Conservation (phyloP, 768 basidiomycete species). For the Phlebiopsis flavidoalba region DNA sequence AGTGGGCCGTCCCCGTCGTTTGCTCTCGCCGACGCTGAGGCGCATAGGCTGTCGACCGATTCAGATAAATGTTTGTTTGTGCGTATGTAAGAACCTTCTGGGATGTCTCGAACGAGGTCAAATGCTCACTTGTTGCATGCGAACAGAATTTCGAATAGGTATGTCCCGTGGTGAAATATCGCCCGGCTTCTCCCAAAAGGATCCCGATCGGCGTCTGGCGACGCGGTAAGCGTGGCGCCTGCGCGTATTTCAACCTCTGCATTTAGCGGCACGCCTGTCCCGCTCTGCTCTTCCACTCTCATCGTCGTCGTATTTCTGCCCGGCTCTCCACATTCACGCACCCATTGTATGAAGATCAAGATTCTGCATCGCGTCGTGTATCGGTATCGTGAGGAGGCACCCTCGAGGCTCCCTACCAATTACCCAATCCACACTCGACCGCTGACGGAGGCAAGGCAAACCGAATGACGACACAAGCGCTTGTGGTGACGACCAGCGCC, state of each 20-base stretch:
- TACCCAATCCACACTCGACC: not conserved
- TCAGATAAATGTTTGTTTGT: not conserved
- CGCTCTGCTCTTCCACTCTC: constrained; percentile 5
- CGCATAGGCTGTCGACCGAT: not conserved
- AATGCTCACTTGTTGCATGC: not conserved
- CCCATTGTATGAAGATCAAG: constrained; percentile 11
- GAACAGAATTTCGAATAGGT: not conserved
- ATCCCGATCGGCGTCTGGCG: not conserved
- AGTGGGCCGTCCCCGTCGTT: constrained; percentile 1
- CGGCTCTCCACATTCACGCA: not conserved
- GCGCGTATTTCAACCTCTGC: constrained; percentile 4
- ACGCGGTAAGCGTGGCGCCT: constrained; percentile 4
- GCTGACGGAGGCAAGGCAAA: constrained; percentile 7
- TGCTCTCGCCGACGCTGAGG: not conserved
- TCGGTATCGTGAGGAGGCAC: too few relatives aligned
- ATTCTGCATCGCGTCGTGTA: constrained; percentile 23
- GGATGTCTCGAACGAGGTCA: not conserved
- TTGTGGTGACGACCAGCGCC: not conserved
- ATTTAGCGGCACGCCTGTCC: not conserved
- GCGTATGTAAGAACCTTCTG: not conserved
- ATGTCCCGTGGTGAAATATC: not conserved
- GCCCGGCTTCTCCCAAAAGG: not conserved
- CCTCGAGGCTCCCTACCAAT: constrained; percentile 16
- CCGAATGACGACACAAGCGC: not conserved
- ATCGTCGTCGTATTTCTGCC: not conserved